Evolutionary conservation across 2,329 filamentous ascomycete species (phyloP).

Genomic region (Ophiostoma perfectum): DNA sequence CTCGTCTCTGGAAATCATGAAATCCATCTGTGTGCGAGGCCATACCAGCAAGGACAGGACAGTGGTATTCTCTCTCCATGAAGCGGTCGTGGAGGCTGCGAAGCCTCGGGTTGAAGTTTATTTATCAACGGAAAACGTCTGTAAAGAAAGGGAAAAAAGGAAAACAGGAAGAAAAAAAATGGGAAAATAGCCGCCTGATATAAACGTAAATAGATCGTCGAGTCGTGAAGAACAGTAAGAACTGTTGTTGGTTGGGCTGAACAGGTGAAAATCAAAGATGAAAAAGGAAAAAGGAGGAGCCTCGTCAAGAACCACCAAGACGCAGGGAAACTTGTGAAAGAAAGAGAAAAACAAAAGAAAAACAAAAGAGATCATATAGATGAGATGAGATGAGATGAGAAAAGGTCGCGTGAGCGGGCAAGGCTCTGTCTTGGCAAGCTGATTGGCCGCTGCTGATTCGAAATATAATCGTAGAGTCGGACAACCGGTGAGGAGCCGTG

Average conservation of each 20-base stretch:
- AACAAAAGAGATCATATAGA: no score
- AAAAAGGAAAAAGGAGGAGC: background rate
- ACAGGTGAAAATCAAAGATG: background rate
- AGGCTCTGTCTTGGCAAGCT: conserved; percentile 2
- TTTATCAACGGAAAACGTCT: conserved; percentile 23
- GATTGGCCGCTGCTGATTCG: background rate
- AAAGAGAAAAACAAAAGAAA: no score
- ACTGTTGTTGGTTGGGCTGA: background rate
- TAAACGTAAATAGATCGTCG: conserved; percentile 10
- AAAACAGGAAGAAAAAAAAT: background rate
- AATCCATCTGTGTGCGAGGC: background rate
- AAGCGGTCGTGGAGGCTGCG: conserved; percentile 31
- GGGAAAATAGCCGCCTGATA: background rate
- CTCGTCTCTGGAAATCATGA: background rate
- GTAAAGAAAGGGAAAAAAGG: background rate
- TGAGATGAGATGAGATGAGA: background rate
- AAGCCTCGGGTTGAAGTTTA: conserved; percentile 35
- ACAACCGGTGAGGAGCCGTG: background rate
- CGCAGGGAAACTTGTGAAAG: no score
- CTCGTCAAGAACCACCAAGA: no score
- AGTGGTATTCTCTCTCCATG: conserved; percentile 28
- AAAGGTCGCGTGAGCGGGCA: background rate
- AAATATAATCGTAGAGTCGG: background rate
- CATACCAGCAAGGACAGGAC: conserved; percentile 19
- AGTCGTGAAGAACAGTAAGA: background rate